A percentile compares a stretch with the other conserved stretches of the same genome.
Conservation (phyloP, 805 yeast species). For the Geotrichum ghanense region DNA sequence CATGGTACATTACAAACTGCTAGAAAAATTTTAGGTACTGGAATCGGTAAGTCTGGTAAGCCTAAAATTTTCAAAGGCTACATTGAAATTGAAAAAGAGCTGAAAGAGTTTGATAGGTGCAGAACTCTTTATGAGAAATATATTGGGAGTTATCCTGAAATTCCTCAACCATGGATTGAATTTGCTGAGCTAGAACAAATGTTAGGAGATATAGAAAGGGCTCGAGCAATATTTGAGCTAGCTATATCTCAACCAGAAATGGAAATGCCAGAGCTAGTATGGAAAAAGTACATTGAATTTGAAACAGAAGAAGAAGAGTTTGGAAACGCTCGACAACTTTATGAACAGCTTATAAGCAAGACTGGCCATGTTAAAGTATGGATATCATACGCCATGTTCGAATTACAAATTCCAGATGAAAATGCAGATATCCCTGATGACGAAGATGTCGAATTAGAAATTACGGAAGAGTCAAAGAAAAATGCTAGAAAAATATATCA, state of each 20-base stretch:
- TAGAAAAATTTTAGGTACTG: conserved; percentile 58
- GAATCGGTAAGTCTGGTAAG: conserved; percentile 60
- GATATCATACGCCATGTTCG: conserved; percentile 63
- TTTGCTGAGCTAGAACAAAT: conserved; percentile 60
- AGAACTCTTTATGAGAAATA: conserved; percentile 60
- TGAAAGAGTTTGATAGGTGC: conserved; percentile 75
- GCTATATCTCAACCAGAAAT: conserved; percentile 29
- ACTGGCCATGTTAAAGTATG: conserved; percentile 34
- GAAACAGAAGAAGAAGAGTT: conserved; percentile 52
- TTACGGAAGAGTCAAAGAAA: conserved; percentile 38
- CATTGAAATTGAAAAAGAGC: conserved; percentile 49
- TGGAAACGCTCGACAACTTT: conserved; percentile 41
- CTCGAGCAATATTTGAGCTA: conserved; percentile 49
- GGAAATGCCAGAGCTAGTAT: conserved; percentile 22
- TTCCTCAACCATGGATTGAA: conserved; percentile 41
- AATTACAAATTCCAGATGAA: conserved; percentile 45
- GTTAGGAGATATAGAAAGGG: conserved; percentile 58
- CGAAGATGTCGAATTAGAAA: conserved; percentile 32
- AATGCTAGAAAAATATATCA: conserved; percentile 48
- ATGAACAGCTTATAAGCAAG: conserved; percentile 29
- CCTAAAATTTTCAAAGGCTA: conserved; percentile 49
- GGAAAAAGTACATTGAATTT: conserved; percentile 40
- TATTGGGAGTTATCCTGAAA: conserved; percentile 37
- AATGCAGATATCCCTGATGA: conserved; percentile 24
- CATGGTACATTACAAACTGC: conserved; percentile 39